Conservation (phyloP, 306 rosid genomes). For the Cucumis sativus region Cucumber_9930_V3 NC_026655.2:21359501-21360000, state of each 20-base stretch:
- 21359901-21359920: slow-evolving; percentile 36
- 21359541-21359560: slow-evolving; percentile 67
- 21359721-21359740: slow-evolving; percentile 62
- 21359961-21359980: slow-evolving; percentile 97
- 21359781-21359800: slow-evolving; percentile 75
- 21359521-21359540: slow-evolving; percentile 83
- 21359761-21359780: slow-evolving; percentile 85
- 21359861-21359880: slow-evolving; percentile 64
- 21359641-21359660: slow-evolving; percentile 93
- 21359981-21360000: slow-evolving; percentile 73
- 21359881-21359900: slow-evolving; percentile 48
- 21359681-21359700: slow-evolving; percentile 79
- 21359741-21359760: slow-evolving; percentile 63
- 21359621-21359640: slow-evolving; percentile 74
- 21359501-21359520: slow-evolving; percentile 78
- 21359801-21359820: slow-evolving; percentile 57
- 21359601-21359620: slow-evolving; percentile 68
- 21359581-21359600: slow-evolving; percentile 44
- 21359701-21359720: slow-evolving; percentile 83
- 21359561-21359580: slow-evolving; percentile 71
- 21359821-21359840: slow-evolving; percentile 65
- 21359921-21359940: slow-evolving; percentile 53
- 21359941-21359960: slow-evolving; percentile 61
- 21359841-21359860: slow-evolving; percentile 56
- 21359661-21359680: slow-evolving; percentile 80